Percentiles rank a stretch among this genome's conserved stretches.
These are phyloP conservation scores for Heliamphora pulchella DNA, from an alignment of 179 eudicot species.

Conservation along the genomic window DNA sequence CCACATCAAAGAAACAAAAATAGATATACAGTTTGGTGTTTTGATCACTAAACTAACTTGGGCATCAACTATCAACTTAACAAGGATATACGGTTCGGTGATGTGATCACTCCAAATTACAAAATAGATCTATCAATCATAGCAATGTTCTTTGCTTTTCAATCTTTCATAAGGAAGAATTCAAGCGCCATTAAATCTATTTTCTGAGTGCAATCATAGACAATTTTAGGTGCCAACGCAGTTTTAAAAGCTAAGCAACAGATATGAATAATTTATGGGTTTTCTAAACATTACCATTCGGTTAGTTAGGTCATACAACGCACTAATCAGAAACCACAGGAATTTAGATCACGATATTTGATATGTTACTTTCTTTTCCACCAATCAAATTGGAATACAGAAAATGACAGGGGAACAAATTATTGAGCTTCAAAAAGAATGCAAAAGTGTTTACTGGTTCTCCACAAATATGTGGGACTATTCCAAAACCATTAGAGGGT, in stretches of 20 bases:
- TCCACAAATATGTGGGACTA: no score
- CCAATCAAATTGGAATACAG: no score
- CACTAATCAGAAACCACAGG: no score
- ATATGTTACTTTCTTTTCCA: no score
- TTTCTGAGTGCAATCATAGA: neutral
- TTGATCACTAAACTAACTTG: neutral
- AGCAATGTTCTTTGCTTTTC: neutral
- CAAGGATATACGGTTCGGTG: neutral
- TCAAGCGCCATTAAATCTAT: neutral
- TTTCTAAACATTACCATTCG: neutral
- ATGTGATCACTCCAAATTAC: neutral
- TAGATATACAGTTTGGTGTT: no score
- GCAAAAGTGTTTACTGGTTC: no score
- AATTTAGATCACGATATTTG: no score
- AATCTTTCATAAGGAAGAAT: neutral
- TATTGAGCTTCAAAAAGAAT: no score
- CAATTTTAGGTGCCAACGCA: neutral
- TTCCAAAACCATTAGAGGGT: no score
- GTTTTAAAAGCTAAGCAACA: constrained; percentile 5
- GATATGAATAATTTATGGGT: neutral
- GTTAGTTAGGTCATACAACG: no score
- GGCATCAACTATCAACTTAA: neutral
- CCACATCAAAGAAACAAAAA: neutral
- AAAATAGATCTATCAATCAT: neutral
- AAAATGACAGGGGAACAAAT: no score